These are phyloP conservation scores for Cladosporium phlei DNA, from an alignment of 2,329 filamentous ascomycete genomes.

Conservation along the genomic window DNA sequence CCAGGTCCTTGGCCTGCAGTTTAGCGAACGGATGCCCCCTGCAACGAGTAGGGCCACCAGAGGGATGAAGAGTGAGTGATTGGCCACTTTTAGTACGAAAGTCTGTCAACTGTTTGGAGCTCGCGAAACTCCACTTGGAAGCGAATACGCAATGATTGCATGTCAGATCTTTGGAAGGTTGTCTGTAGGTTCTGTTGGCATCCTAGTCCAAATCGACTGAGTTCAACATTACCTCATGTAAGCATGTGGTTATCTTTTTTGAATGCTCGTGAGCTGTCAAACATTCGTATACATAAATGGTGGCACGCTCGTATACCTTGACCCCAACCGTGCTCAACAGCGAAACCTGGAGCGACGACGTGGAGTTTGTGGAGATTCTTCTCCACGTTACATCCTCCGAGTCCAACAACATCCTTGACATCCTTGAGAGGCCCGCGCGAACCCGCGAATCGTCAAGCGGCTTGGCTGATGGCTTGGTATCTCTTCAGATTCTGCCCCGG, in stretches of 20 bases:
- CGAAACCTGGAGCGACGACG: slow-evolving; percentile 2
- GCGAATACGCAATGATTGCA: no score
- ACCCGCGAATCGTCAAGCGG: slow-evolving; percentile 10
- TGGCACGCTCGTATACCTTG: background rate
- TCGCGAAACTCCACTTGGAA: no score
- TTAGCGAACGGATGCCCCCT: background rate
- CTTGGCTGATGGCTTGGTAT: slow-evolving; percentile 9
- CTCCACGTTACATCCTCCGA: slow-evolving; percentile 14
- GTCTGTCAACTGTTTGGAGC: no score
- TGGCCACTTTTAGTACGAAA: background rate
- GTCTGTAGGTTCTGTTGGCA: no score
- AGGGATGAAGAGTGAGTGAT: background rate
- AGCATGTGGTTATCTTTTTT: no score
- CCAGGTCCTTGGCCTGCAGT: background rate
- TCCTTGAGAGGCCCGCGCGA: background rate
- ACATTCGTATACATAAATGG: no score
- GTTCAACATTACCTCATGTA: background rate
- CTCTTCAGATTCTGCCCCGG: background rate
- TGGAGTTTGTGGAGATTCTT: background rate
- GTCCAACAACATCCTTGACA: no score
- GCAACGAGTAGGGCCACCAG: background rate
- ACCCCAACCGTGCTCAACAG: slow-evolving; percentile 3
- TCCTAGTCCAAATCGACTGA: background rate
- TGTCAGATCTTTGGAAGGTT: no score
- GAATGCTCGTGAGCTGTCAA: no score